phyloP scores from a whole-genome alignment of 2,329 filamentous ascomycete genomes.

The Arthrobotrys entomopaga region DNA sequence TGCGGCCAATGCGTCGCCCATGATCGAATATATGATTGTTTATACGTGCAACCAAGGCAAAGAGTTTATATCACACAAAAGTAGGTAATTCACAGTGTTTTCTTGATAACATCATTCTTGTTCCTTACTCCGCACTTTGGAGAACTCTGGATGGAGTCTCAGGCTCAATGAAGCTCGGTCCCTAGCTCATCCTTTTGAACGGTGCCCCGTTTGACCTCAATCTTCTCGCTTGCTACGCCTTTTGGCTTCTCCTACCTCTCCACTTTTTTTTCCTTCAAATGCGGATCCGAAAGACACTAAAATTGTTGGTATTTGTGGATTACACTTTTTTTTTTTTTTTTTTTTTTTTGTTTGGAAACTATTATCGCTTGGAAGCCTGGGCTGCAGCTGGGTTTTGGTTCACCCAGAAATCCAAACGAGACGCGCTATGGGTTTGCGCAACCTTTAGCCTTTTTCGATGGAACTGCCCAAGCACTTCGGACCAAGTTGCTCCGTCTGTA shows the following conservation, averaged over 20 bases:
- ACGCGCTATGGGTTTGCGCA: slow-evolving; percentile 38
- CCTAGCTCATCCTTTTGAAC: background rate
- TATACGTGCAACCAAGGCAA: slow-evolving; percentile 52
- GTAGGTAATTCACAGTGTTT: slow-evolving; percentile 26
- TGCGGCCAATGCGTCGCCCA: slow-evolving; percentile 52
- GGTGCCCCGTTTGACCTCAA: slow-evolving; percentile 12
- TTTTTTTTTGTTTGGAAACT: slow-evolving; percentile 25
- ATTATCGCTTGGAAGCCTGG: slow-evolving; percentile 36
- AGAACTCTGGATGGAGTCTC: background rate
- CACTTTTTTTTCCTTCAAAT: slow-evolving; percentile 19
- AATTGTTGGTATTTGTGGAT: slow-evolving; percentile 21
- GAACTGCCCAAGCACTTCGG: slow-evolving; percentile 52
- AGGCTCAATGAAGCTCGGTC: slow-evolving; percentile 18
- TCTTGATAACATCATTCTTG: slow-evolving; percentile 27
- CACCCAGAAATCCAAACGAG: background rate
- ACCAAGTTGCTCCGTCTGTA: slow-evolving; percentile 51
- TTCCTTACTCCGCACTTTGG: slow-evolving; percentile 24
- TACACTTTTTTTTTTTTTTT: slow-evolving; percentile 22
- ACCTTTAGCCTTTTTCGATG: slow-evolving; percentile 54
- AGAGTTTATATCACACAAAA: slow-evolving; percentile 55
- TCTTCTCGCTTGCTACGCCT: slow-evolving; percentile 7
- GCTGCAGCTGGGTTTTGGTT: slow-evolving; percentile 9
- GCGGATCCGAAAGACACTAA: slow-evolving; percentile 17
- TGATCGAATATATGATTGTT: slow-evolving; percentile 50
- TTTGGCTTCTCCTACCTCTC: slow-evolving; percentile 7